Base-by-base conservation (phyloP, 371 early-diverging fungal species). In the Coemansia sp. region DNA sequence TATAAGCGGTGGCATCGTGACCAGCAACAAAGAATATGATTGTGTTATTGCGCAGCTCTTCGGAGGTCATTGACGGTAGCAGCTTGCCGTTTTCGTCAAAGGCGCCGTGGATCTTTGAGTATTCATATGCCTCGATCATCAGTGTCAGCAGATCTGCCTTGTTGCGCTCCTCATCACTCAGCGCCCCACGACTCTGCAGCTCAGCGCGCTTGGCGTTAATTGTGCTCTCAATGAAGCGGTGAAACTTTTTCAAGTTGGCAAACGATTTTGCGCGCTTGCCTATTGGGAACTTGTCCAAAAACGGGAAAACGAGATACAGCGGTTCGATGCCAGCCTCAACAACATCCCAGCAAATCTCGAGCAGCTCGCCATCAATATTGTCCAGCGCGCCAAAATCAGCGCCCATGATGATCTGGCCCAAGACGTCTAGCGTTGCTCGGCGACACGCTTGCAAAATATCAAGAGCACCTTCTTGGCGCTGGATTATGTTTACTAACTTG, bases 1-100 rank as follows among this genome's bases (percentile, higher is more conserved):
- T 71, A 59, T 74, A 78, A 3, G 87, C 77, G 1, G 87, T 83
- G 5, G 86, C 86, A 22, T 87, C 87, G 52, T 86, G 84, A 37
- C 87, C 86, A 22, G 88, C 88, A 2, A 86, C 59, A 62, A 84
- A 80, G 61, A 80, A 72, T 14, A 77, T 67, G 22, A 69, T 64
- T 13, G 65, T 70, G 54, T 80, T 77, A 59, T 77, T 73, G 59
- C 80, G 77, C 48, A 80, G 71, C 59, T 80, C 72, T 34, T 80
- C 67, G 3, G 63, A 61, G 3, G 65, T 72, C 69, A 72, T 59
- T 2, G 63, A 62, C n/a, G 63, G 58, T 37, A 70, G 59, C 53
- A 55, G 69, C 61, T 61, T 81, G 77, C 82, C 74, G 60, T 72
- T 39, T 27, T 84, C 84, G 52, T 80, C 82, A 51, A 79, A 67